Evolutionary conservation across 2,329 filamentous ascomycete genomes (phyloP).

Genomic region (Venturia oleaginea): DNA sequence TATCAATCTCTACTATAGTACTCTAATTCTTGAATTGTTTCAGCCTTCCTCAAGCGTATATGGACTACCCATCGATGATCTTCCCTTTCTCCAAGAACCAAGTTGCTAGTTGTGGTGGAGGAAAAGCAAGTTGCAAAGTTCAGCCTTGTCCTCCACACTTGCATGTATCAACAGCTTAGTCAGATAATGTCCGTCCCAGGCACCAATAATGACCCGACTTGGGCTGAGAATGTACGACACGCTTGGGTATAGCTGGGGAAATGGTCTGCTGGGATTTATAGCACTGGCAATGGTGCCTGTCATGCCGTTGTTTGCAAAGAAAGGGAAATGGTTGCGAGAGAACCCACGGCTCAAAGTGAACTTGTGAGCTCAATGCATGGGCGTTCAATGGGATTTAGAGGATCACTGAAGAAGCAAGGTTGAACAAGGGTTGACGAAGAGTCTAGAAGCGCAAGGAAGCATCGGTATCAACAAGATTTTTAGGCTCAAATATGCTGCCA

Average conservation of each 20-base stretch:
- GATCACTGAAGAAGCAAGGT: no score
- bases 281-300: no score
- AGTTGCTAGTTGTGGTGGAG: background rate
- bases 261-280: constrained; percentile 30
- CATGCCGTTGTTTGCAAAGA: no score
- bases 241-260: constrained; percentile 33
- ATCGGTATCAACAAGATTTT: no score
- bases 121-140: background rate
- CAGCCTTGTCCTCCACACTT: background rate
- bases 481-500: no score
- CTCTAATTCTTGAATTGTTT: no score
- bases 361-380: no score
- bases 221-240: constrained; percentile 30
- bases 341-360: no score
- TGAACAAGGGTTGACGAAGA: no score
- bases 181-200: background rate
- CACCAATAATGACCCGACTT: background rate
- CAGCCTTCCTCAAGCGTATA: background rate
- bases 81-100: background rate
- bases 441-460: no score
- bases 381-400: no score
- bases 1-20: background rate
- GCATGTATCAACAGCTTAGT: background rate
- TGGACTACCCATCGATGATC: background rate
- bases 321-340: no score